phyloP scores from a whole-genome alignment of 768 basidiomycete genomes.

The Rossbeevera mucosa region DNA sequence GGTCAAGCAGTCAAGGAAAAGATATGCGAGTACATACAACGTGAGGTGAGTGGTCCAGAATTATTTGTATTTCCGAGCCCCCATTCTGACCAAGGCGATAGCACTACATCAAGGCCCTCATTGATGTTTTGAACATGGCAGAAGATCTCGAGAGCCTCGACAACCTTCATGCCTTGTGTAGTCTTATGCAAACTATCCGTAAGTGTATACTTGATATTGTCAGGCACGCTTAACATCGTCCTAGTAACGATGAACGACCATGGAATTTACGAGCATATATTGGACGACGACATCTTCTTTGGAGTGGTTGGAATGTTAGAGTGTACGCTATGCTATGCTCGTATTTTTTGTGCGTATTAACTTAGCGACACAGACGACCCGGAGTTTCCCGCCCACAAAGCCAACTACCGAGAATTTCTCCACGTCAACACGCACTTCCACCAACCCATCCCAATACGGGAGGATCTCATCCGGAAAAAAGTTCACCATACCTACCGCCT shows the following conservation, averaged over 20 bases:
- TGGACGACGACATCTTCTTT: conserved; percentile 88
- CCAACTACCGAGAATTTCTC: conserved; percentile 93
- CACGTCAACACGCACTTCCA: conserved; percentile 79
- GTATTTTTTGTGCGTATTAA: conserved; percentile 8
- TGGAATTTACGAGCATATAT: conserved; percentile 87
- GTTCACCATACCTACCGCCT: conserved; percentile 97
- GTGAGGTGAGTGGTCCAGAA: conserved; percentile 53
- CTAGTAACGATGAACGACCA: conserved; percentile 95
- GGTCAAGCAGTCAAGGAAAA: conserved; percentile 74
- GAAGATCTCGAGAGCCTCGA: conserved; percentile 91
- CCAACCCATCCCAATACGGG: conserved; percentile 81
- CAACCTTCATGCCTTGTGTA: conserved; percentile 86
- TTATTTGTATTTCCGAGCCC: not conserved
- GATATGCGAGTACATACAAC: conserved; percentile 85
- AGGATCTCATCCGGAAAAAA: conserved; percentile 71
- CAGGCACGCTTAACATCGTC: not conserved
- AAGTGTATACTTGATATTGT: conserved; percentile 28
- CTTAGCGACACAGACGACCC: conserved; percentile 70
- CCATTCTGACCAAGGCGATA: conserved; percentile 28
- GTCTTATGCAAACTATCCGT: conserved; percentile 94
- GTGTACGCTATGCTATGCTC: conserved; percentile 55
- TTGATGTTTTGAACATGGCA: conserved; percentile 79
- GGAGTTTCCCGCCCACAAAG: conserved; percentile 94
- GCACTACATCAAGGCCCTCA: conserved; percentile 86
- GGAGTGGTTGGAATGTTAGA: conserved; percentile 96